Percentiles rank a stretch among this genome's conserved stretches.
These are phyloP conservation scores for Agarophyton chilense DNA, from an alignment of 23 red algal species.

Conservation along the genomic window DNA sequence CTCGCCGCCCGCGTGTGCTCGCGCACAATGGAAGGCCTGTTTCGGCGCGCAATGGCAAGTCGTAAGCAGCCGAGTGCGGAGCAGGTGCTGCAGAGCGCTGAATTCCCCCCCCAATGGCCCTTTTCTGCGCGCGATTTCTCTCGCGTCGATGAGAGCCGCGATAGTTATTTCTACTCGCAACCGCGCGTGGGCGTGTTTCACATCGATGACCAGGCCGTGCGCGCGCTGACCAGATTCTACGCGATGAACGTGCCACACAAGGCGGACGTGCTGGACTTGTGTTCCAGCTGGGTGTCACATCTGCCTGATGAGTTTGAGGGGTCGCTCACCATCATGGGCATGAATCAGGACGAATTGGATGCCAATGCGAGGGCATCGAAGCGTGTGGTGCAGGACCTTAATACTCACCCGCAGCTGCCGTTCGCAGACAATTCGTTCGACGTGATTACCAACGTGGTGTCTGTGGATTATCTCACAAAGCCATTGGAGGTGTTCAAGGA, in stretches of 20 bases:
- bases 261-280: constrained; percentile 85
- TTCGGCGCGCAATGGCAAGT: constrained; percentile 17
- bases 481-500: constrained; percentile 93
- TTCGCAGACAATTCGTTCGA: constrained; percentile 89
- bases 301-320: constrained; percentile 71
- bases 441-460: constrained; percentile 86
- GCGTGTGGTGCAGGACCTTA: constrained; percentile 78
- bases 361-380: constrained; percentile 57
- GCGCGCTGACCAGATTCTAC: constrained; percentile 85
- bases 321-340: constrained; percentile 79
- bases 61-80: not conserved
- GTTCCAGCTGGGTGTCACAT: constrained; percentile 94
- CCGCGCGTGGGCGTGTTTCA: constrained; percentile 88
- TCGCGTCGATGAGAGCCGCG: constrained; percentile 71
- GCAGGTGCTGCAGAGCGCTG: constrained; percentile 28
- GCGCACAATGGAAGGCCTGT: not conserved
- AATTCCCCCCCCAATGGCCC: constrained; percentile 80
- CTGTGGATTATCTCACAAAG: constrained; percentile 95
- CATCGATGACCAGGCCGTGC: constrained; percentile 91
- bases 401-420: constrained; percentile 73
- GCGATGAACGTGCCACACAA: constrained; percentile 41
- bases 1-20: no score
- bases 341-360: constrained; percentile 83
- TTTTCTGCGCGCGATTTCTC: constrained; percentile 81
- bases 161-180: constrained; percentile 83